Percentiles rank a stretch among this genome's conserved stretches.
Evolutionary conservation across 768 basidiomycete genomes (phyloP).

Genomic region (Rhizopogon vulgaris): DNA sequence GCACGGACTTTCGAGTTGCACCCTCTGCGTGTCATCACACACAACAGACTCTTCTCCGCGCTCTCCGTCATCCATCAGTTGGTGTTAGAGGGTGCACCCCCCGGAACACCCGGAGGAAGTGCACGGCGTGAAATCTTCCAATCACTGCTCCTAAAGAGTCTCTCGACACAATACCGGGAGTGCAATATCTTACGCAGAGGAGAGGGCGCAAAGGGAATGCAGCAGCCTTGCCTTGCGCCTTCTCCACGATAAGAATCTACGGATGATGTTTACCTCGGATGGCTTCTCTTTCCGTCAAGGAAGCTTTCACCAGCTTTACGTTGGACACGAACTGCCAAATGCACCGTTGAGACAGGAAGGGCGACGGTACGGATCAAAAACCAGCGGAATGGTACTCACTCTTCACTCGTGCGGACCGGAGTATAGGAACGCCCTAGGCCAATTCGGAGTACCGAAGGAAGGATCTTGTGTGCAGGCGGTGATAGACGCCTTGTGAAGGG

Average conservation of each 20-base stretch:
- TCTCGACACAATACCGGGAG: constrained; percentile 6
- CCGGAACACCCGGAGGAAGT: constrained; percentile 1
- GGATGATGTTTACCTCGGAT: no score
- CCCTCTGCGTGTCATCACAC: no score
- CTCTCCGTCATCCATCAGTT: constrained; percentile 7
- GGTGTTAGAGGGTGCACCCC: constrained; percentile 10
- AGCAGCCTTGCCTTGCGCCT: constrained; percentile 8
- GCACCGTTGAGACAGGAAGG: constrained; percentile 1
- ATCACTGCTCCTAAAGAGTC: constrained; percentile 1
- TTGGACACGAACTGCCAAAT: no score
- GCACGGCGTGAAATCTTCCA: constrained; percentile 13
- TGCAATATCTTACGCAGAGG: background rate
- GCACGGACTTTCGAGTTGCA: no score
- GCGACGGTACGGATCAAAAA: background rate
- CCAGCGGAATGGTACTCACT: constrained; percentile 13
- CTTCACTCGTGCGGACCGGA: constrained; percentile 10
- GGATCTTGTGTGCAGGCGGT: constrained; percentile 11
- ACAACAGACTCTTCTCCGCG: constrained; percentile 13
- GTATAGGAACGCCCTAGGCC: constrained; percentile 10
- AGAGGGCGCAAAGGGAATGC: constrained; percentile 5
- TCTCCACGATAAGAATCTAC: background rate
- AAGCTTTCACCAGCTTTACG: no score
- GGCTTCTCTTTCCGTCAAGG: no score
- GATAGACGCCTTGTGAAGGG: constrained; percentile 8
- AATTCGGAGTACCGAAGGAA: constrained; percentile 4